Conservation (phyloP, 345 rosid genomes). For the Mangifera indica region DNA sequence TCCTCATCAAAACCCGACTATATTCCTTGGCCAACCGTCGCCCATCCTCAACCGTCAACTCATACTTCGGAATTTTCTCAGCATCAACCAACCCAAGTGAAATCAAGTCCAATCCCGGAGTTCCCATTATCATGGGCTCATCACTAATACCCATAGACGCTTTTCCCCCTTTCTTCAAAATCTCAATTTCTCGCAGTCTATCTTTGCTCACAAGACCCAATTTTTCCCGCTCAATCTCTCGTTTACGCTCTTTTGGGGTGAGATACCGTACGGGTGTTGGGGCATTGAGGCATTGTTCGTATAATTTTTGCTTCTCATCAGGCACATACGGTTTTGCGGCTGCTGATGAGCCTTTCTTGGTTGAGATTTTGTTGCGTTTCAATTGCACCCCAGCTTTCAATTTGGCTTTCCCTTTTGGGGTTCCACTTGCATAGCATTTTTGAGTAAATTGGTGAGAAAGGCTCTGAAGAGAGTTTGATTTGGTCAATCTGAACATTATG, state of each 20-base stretch:
- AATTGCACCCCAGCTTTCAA: slow-evolving; percentile 42
- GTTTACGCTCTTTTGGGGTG: slow-evolving; percentile 50
- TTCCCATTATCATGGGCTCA: slow-evolving; percentile 65
- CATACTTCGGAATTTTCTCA: slow-evolving; percentile 75
- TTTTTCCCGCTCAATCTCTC: slow-evolving; percentile 78
- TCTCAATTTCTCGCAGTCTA: slow-evolving; percentile 61
- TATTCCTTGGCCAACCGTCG: slow-evolving; percentile 79
- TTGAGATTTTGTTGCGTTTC: slow-evolving; percentile 52
- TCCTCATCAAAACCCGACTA: slow-evolving; percentile 79
- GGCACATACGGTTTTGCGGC: slow-evolving; percentile 28
- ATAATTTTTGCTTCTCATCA: slow-evolving; percentile 48
- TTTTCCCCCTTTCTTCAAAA: slow-evolving; percentile 54
- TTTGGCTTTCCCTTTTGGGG: slow-evolving; percentile 66
- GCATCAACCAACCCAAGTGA: slow-evolving; percentile 71
- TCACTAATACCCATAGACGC: slow-evolving; percentile 51
- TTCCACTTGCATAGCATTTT: slow-evolving; percentile 56
- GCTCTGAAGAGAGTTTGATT: slow-evolving; percentile 26
- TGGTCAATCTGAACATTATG: slow-evolving; percentile 38
- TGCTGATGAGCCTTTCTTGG: slow-evolving; percentile 45
- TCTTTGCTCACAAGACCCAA: slow-evolving; percentile 72
- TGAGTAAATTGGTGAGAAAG: slow-evolving; percentile 38
- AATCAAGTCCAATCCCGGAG: slow-evolving; percentile 70
- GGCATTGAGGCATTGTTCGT: slow-evolving; percentile 68
- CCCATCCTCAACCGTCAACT: slow-evolving; percentile 86
- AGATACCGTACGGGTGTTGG: slow-evolving; percentile 76